phyloP scores from a whole-genome alignment of 2,329 filamentous ascomycete species.

The Macrophomina phaseolina region DNA sequence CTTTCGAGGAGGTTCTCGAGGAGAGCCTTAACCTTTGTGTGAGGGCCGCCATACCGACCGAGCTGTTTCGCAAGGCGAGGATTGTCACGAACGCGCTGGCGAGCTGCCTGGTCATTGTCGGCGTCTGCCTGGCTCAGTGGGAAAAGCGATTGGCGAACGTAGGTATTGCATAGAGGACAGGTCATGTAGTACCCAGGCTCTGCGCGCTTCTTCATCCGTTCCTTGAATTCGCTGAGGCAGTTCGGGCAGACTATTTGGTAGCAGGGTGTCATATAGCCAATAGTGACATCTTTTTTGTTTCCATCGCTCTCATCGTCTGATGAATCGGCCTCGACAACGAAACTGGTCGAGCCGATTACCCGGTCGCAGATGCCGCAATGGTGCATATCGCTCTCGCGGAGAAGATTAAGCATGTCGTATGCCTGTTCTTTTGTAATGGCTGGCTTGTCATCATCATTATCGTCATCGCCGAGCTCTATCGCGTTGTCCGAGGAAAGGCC shows the following conservation, averaged over 20 bases:
- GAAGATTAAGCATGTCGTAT: constrained; percentile 83
- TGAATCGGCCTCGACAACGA: constrained; percentile 48
- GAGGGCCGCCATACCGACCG: constrained; percentile 78
- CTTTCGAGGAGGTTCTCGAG: constrained; percentile 73
- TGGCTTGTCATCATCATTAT: constrained; percentile 64
- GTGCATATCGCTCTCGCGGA: constrained; percentile 81
- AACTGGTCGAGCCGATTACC: constrained; percentile 62
- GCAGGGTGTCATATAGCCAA: constrained; percentile 84
- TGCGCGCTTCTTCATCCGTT: constrained; percentile 48
- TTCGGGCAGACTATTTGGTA: constrained; percentile 81
- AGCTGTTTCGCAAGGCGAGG: constrained; percentile 64
- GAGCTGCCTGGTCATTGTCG: constrained; percentile 57
- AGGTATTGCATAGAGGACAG: constrained; percentile 72
- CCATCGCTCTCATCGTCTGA: constrained; percentile 61
- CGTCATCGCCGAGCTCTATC: constrained; percentile 86
- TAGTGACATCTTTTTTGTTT: constrained; percentile 59
- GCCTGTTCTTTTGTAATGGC: constrained; percentile 72
- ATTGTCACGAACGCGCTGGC: constrained; percentile 61
- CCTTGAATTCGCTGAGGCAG: constrained; percentile 69
- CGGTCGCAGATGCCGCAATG: constrained; percentile 72
- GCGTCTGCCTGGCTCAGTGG: constrained; percentile 67
- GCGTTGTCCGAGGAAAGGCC: constrained; percentile 84
- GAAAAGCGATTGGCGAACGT: constrained; percentile 69
- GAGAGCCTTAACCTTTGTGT: constrained; percentile 88
- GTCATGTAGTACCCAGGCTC: constrained; percentile 55